Evolutionary conservation across 2,329 filamentous ascomycete genomes (phyloP), one percentile per base, ranked within the genome.

Genomic region (Rhinocladiella similis): DNA sequence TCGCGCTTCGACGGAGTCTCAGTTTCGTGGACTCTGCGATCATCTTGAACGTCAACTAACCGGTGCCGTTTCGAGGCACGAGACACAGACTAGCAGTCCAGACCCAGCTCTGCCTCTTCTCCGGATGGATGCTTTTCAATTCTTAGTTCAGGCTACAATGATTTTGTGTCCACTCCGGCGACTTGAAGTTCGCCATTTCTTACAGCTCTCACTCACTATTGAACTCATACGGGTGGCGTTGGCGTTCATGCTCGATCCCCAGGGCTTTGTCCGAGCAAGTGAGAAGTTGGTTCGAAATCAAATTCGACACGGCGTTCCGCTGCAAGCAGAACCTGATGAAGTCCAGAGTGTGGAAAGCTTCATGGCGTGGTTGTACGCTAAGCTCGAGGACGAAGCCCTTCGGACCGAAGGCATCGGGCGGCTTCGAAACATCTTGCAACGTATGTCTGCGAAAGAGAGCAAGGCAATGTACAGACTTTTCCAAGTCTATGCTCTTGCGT

Each of bases 171-270:
- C 60, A 3, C 48, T 61, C 14, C 48, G 50, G 20, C 29, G 48
- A 19, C 25, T 65, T 18, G 61, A 65, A 25, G 43, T 50, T n/a
- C 83, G 87, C 39, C 89, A 96, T 70, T 72, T 97, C 50, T 74
- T 97, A 48, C 86, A 88, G 36, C 77, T 97, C 45, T 97, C 91
- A 74, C 97, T 96, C 69, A 80, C 96, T 53, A 90, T 90, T 2
- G 94, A 99, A 73, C 85, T 99, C 55, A 85, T 95, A 57, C 95
- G 96, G 73, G 86, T 91, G 5, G 81, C 91, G 14, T 69, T 85
- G 13, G 78, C 81, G 6, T 83, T 83, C 67, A 72, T 75, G 36
- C 64, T 74, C 19, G 72, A 72, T 57, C 70, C 74, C 4, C 38
- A 46, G 14, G 54, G 39, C 18, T 53, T 64, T 16, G 13, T 55